Base-by-base conservation (phyloP, 305 asterid species). In the Fraxinus greggii region DNA sequence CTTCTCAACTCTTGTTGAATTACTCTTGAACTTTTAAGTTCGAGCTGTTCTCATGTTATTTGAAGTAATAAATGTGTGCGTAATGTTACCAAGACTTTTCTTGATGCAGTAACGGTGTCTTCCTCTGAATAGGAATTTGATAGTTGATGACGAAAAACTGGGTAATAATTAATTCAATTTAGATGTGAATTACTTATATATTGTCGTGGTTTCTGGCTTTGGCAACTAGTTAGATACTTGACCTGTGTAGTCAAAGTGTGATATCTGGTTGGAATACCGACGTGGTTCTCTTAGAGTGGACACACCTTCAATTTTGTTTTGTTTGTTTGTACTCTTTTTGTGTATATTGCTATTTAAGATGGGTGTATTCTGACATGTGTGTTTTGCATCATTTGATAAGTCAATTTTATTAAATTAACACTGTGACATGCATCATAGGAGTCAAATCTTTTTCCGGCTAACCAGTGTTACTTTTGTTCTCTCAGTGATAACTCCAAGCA, bases 91-190 rank as follows among this genome's bases (percentile, higher is more conserved):
- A 79, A 72, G 67, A 73, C 85, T 59, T 75, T 72, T 56, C 73
- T 9, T 86, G 83, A 82, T 84, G 85, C 82, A 82, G 84, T 40
- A 78, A 17, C 36, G 38, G 32, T 23, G 78, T 77, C 35, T 8
- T 65, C 73, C 8, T 65, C 69, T 19, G 23, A 59, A 7, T 65
- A 10, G 73, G 13, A 65, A 65, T 65, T 65, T 26, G 35, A 65
- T 65, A 28, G n/a, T 10, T 8, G 35, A 65, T 26, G 36, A 13
- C 0, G 40, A 28, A 56, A 76, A 15, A 26, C 63, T 38, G 35
- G 72, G 35, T 36, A 77, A 29, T 61, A 70, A 83, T 75, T 24
- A 83, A 77, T 74, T 69, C 29, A 59, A 76, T 59, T 77, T 36
- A 75, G 75, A 38, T 54, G 78, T 65, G 73, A 54, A 42, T 74